These are phyloP conservation scores for Cryphonectria radicalis DNA, from an alignment of 2,329 filamentous ascomycete genomes.

Conservation along the genomic window DNA sequence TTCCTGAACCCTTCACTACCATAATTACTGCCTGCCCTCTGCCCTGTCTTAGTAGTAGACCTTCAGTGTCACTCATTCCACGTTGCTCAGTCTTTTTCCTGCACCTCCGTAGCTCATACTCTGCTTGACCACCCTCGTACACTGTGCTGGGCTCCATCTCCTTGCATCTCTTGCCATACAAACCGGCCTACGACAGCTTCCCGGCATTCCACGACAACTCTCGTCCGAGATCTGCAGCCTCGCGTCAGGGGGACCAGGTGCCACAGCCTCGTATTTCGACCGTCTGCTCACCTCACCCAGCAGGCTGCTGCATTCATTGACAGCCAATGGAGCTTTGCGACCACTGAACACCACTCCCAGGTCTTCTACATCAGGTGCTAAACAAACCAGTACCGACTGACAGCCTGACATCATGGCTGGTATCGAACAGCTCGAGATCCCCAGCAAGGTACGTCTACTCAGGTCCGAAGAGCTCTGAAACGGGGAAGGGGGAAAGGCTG, in stretches of 20 bases:
- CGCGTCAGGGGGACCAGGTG: conserved; percentile 1
- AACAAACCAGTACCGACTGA: background rate
- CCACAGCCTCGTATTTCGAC: conserved; percentile 1
- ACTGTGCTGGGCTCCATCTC: background rate
- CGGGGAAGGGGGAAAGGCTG: conserved; percentile 18
- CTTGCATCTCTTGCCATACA: background rate
- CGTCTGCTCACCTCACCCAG: background rate
- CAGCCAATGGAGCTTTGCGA: conserved; percentile 23
- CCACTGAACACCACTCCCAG: conserved; percentile 11
- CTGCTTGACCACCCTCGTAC: background rate
- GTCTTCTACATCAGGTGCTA: conserved; percentile 12
- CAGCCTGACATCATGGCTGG: conserved; percentile 69
- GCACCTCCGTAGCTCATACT: background rate
- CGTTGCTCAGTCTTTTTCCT: background rate
- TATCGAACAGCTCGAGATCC: conserved; percentile 95
- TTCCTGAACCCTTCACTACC: background rate
- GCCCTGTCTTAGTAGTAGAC: background rate
- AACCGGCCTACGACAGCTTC: background rate
- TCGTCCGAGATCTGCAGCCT: background rate
- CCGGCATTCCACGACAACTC: conserved; percentile 1
- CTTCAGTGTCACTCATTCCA: background rate
- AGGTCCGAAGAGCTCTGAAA: conserved; percentile 9
- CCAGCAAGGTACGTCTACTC: conserved; percentile 78
- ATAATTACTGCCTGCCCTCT: background rate
- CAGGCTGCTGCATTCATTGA: background rate